Base-by-base conservation (phyloP, 257 asterid species). In the Knoxia roxburghii region DNA sequence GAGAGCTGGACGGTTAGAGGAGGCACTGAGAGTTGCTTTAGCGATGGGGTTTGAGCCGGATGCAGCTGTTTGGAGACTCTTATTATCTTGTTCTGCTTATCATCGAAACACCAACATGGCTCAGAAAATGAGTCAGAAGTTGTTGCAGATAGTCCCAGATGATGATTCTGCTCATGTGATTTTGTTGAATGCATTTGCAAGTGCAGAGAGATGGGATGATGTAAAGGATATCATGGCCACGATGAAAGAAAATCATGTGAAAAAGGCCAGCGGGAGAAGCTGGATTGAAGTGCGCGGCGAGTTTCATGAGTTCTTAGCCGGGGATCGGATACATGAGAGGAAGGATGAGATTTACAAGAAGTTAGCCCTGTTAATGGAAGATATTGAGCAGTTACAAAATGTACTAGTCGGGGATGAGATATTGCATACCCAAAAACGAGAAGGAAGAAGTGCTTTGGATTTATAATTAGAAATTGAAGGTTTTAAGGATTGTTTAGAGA, bases 121-220 rank as follows among this genome's bases (percentile, higher is more conserved):
- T 3, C 74, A 77, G 81, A 84, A 82, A 71, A 84, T 87, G 89
- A 69, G 86, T 32, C 73, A 76, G 72, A 86, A 76, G 71, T 69
- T 92, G 77, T 68, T 82, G 75, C 82, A 83, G 59, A 84, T 89
- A 7, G 65, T 86, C 72, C 91, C 93, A 0, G 72, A 67, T 5
- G 96, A 89, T n/a, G 96, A 86, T 68, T 89, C 97, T 1, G 96
- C 98, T 14, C 86, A 81, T n/a, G 84, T 89, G 67, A 84, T 92
- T 20, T 62, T 84, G 40, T 87, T 93, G 6, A 92, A 87, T 56
- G 86, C 74, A 10, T 81, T 75, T 54, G 89, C 89, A 5, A 68
- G 82, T 45, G 73, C 68, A 6, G 85, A 77, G 68, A 83, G 68
- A 63, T 86, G 86, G 93, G 96, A 82, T 8, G 89, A 81, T 75